Conservation (phyloP, 2,329 filamentous ascomycete genomes). For the Fusarium lateritium region DNA sequence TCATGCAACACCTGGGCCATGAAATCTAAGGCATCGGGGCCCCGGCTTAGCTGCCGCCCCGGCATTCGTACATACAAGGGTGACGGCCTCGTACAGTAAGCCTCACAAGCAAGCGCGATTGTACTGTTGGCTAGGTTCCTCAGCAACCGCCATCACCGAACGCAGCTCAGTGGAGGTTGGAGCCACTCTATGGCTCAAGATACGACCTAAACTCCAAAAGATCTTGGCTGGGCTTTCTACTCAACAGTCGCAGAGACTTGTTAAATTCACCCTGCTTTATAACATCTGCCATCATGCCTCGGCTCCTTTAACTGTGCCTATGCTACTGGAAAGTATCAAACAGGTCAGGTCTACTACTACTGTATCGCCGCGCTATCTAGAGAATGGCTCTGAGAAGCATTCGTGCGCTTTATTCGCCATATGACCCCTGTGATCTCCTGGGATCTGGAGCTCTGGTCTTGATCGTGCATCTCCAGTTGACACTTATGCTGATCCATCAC, state of each 20-base stretch:
- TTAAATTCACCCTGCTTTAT: background rate
- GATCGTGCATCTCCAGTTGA: constrained; percentile 32
- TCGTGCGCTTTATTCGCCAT: constrained; percentile 1
- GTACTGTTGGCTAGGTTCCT: constrained; percentile 18
- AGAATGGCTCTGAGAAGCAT: constrained; percentile 11
- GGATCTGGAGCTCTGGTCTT: constrained; percentile 21
- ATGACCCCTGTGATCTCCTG: constrained; percentile 10
- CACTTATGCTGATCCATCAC: constrained; percentile 17
- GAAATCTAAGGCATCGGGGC: constrained; percentile 30
- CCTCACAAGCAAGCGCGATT: constrained; percentile 30
- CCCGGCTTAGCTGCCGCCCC: constrained; percentile 37
- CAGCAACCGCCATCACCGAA: constrained; percentile 27
- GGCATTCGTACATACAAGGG: constrained; percentile 41
- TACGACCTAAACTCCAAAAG: constrained; percentile 17
- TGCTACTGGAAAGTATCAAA: constrained; percentile 17
- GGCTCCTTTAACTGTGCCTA: constrained; percentile 2
- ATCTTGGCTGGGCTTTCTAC: constrained; percentile 1
- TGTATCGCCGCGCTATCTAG: constrained; percentile 10
- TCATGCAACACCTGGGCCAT: constrained; percentile 18
- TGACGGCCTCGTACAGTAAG: constrained; percentile 39
- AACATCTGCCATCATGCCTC: background rate
- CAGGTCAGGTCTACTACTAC: constrained; percentile 8
- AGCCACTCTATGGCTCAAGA: constrained; percentile 21
- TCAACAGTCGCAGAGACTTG: background rate
- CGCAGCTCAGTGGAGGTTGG: constrained; percentile 28